Conservation (phyloP, 2,329 filamentous ascomycete genomes). For the Ophiocordyceps camponoti-saundersi region DNA sequence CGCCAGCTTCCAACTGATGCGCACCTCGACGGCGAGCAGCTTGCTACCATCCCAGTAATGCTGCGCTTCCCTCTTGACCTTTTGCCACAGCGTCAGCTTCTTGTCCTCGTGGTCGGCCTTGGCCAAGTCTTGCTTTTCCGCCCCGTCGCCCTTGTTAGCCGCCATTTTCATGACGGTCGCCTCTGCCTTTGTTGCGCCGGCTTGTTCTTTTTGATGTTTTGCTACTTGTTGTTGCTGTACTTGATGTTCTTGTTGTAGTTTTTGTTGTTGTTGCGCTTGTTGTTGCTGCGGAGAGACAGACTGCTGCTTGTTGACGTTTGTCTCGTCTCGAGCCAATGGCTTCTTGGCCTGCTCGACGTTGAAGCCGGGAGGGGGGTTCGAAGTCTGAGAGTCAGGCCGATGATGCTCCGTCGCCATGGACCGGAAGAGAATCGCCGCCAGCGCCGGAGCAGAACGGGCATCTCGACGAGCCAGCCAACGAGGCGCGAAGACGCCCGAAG, state of each 20-base stretch:
- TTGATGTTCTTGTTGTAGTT: not conserved
- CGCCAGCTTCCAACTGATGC: constrained; percentile 78
- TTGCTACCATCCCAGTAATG: constrained; percentile 99
- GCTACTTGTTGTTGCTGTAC: not conserved
- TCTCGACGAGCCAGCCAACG: constrained; percentile 10
- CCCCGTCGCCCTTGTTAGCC: constrained; percentile 42
- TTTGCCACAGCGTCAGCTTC: constrained; percentile 79
- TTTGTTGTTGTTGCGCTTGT: not conserved
- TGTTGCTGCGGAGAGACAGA: not conserved
- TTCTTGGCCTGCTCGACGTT: constrained; percentile 82
- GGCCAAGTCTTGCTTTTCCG: constrained; percentile 40
- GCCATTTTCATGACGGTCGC: constrained; percentile 43
- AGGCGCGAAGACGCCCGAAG: not conserved
- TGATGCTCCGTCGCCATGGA: constrained; percentile 42
- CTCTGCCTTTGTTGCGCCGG: constrained; percentile 19
- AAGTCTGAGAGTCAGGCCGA: constrained; percentile 28
- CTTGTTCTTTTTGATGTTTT: not conserved
- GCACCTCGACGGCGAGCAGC: constrained; percentile 78
- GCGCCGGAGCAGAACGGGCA: constrained; percentile 27
- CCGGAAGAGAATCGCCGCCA: constrained; percentile 40
- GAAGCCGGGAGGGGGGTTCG: constrained; percentile 73
- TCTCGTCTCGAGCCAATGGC: constrained; percentile 45
- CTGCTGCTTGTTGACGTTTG: constrained; percentile 5
- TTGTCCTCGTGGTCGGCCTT: constrained; percentile 52
- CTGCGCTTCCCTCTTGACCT: constrained; percentile 80